Evolutionary conservation across 768 basidiomycete species (phyloP), one percentile per base, ranked within the genome.

Genomic region (Rhodotorula paludigena): DNA sequence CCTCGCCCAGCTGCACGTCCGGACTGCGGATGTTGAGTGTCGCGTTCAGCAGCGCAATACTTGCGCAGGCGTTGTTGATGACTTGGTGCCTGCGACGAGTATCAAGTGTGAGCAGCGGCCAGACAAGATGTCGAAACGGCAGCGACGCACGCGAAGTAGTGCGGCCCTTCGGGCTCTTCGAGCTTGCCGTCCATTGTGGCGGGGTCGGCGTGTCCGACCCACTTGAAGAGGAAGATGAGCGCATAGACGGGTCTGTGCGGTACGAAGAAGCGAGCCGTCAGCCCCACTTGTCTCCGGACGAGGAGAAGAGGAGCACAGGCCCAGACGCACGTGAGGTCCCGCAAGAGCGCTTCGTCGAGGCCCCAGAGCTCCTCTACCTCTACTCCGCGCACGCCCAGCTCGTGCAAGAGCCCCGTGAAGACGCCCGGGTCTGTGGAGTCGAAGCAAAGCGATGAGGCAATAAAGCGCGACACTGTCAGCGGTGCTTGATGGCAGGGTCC

Each of bases 181-280:
- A 75, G 77, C 64, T 74, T 68, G 42, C 75, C 67, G 44, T 69
- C 68, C 62, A 65, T 62, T 23, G 52, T 61, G 7, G 36, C 74
- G 4, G 67, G 47, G n/a, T 63, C 61, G 45, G 49, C 67, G 10
- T 82, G 80, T 21, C 88, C 87, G n/a, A 92, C 80, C 88, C 91
- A 97, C 82, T 97, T 96, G 83, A 98, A 98, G 53, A 98, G 82
- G 78, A 98, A 97, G 66, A 98, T 88, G 35, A 98, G 81, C 1
- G 94, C 92, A 72, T 89, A 88, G 5, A 97, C 80, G 52, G 93
- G 93, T 74, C 55, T 64, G 58, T 89, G 84, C 20, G 20, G 28
- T 5, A 9, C 6, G 32, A 21, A 20, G 41, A 42, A n/a, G n/a
- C n/a, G 12, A 42, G 41, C 12, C 20, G 41, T 42, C 20, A 42